phyloP scores from a whole-genome alignment of 257 asterid genomes.

The Przewalskia tangutica region DNA sequence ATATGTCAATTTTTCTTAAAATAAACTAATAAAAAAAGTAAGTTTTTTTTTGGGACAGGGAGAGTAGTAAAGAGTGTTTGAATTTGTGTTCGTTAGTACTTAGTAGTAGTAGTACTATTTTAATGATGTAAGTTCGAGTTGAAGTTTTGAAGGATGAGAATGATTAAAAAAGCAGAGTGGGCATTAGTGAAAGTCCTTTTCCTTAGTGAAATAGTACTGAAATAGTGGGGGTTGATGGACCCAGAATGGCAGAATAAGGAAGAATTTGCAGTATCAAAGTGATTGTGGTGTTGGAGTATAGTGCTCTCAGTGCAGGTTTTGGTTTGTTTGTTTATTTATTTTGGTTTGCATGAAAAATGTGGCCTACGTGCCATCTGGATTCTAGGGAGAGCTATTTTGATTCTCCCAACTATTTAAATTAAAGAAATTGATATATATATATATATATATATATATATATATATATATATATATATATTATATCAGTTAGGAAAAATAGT shows the following conservation, averaged over 20 bases:
- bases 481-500: too few relatives aligned
- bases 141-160: constrained; percentile 24
- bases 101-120: background rate
- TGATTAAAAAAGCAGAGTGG: constrained; percentile 31
- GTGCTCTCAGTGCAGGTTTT: background rate
- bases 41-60: too few relatives aligned
- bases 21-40: too few relatives aligned
- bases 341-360: background rate
- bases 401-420: background rate
- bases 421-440: too few relatives aligned
- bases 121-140: constrained; percentile 19
- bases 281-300: constrained; percentile 19
- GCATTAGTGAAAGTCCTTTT: constrained; percentile 14
- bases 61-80: background rate
- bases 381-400: background rate
- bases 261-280: background rate
- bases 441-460: too few relatives aligned
- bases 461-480: too few relatives aligned
- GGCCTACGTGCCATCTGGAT: background rate
- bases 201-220: background rate
- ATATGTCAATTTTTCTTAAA: too few relatives aligned
- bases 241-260: background rate
- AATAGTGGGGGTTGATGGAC: background rate
- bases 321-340: background rate
- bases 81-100: background rate